These are phyloP conservation scores for Termitomyces sp. DNA, from an alignment of 768 basidiomycete species.

Conservation along the genomic window DNA sequence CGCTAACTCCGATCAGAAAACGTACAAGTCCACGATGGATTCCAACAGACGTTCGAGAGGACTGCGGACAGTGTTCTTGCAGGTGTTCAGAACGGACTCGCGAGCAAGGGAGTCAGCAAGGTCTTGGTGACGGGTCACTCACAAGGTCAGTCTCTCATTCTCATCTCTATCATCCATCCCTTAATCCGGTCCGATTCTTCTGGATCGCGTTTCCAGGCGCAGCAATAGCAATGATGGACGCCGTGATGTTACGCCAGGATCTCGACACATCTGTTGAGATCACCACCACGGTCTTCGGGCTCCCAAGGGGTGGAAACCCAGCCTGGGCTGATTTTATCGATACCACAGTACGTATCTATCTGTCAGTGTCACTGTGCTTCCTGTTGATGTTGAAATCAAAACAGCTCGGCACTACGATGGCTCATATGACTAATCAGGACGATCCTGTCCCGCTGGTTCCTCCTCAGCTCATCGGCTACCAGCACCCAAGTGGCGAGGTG, in stretches of 20 bases:
- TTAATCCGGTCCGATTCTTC: neutral
- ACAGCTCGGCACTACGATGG: slow-evolving; percentile 27
- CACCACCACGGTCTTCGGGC: slow-evolving; percentile 36
- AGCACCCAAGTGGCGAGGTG: slow-evolving; percentile 37
- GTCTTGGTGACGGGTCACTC: slow-evolving; percentile 39
- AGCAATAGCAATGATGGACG: slow-evolving; percentile 44
- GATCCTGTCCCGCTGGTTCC: slow-evolving; percentile 42
- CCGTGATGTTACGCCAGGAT: slow-evolving; percentile 34
- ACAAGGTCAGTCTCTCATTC: slow-evolving; percentile 27
- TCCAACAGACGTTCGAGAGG: slow-evolving; percentile 35
- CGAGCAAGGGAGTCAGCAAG: slow-evolving; percentile 26
- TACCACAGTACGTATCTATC: slow-evolving; percentile 20
- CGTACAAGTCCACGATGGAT: slow-evolving; percentile 37
- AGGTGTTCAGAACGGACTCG: slow-evolving; percentile 27
- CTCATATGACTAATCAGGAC: slow-evolving; percentile 35
- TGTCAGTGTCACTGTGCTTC: neutral
- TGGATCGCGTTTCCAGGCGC: slow-evolving; percentile 25
- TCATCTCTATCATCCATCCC: neutral
- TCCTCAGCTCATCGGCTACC: slow-evolving; percentile 32
- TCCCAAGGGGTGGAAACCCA: slow-evolving; percentile 43
- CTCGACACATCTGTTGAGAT: slow-evolving; percentile 31
- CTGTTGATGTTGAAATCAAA: neutral
- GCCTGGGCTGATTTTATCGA: slow-evolving; percentile 43
- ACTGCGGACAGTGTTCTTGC: slow-evolving; percentile 33
- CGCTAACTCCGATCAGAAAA: slow-evolving; percentile 17